phyloP scores from a whole-genome alignment of 768 basidiomycete genomes.

The Pleurotus pulmonarius region DNA sequence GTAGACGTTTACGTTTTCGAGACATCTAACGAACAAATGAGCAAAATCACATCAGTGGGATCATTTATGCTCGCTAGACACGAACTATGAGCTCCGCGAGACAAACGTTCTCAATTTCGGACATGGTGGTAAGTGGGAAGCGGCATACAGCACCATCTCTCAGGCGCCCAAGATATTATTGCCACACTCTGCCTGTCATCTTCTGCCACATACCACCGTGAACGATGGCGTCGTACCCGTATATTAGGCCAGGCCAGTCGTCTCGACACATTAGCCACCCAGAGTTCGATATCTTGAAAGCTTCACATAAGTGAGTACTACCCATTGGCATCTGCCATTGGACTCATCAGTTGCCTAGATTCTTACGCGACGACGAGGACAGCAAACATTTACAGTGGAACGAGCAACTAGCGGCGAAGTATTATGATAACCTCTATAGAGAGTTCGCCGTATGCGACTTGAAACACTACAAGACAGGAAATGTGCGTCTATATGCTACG shows the following conservation, averaged over 20 bases:
- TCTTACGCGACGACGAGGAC: constrained; percentile 63
- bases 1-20: too few relatives aligned
- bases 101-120: too few relatives aligned
- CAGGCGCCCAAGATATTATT: too few relatives aligned
- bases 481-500: constrained; percentile 42
- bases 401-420: constrained; percentile 82
- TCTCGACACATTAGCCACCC: constrained; percentile 15
- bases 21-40: too few relatives aligned
- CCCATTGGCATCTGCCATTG: background rate
- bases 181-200: background rate
- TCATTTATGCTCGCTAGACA: too few relatives aligned
- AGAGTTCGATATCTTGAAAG: constrained; percentile 77
- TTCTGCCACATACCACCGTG: background rate
- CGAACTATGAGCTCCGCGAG: too few relatives aligned
- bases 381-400: constrained; percentile 59
- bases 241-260: background rate
- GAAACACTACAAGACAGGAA: constrained; percentile 93
- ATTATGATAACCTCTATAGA: constrained; percentile 83
- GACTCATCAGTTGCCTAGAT: constrained; percentile 38
- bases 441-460: constrained; percentile 92
- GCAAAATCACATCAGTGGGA: too few relatives aligned
- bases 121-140: too few relatives aligned
- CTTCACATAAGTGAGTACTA: constrained; percentile 56
- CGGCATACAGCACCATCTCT: too few relatives aligned
- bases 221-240: background rate